Evolutionary conservation across 2,329 filamentous ascomycete genomes (phyloP).

Genomic region (Nemania serpens): DNA sequence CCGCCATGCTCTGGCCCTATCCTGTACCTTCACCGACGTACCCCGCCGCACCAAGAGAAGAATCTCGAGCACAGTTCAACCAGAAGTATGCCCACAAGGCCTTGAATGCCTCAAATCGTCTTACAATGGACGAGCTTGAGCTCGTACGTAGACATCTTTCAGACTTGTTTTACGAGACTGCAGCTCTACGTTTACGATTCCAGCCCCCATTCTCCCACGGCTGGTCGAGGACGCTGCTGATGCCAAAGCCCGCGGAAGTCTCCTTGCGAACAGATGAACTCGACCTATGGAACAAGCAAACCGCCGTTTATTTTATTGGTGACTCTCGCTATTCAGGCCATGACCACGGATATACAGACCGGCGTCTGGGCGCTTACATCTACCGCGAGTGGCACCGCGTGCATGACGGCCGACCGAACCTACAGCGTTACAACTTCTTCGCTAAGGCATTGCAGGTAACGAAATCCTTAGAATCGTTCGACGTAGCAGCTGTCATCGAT

Average conservation of each 20-base stretch:
- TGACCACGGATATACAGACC: constrained; percentile 26
- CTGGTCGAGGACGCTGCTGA: constrained; percentile 26
- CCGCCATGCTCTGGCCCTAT: constrained; percentile 25
- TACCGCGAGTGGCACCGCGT: constrained; percentile 26
- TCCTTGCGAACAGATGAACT: constrained; percentile 22
- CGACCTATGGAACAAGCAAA: constrained; percentile 28
- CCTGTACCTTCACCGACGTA: constrained; percentile 25
- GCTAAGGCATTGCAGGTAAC: constrained; percentile 27
- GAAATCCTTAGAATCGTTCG: constrained; percentile 24
- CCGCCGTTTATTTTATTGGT: constrained; percentile 28
- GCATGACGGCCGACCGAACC: constrained; percentile 25
- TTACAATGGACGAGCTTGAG: constrained; percentile 26
- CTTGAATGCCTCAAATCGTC: constrained; percentile 26
- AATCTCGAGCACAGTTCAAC: constrained; percentile 23
- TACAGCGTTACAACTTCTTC: constrained; percentile 28
- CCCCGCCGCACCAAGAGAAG: constrained; percentile 23
- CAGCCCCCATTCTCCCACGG: constrained; percentile 26
- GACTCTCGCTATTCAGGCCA: constrained; percentile 22
- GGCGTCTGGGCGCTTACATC: constrained; percentile 26
- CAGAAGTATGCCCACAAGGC: constrained; percentile 26
- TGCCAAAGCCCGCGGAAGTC: constrained; percentile 23
- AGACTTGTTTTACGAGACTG: constrained; percentile 27
- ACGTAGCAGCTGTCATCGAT: constrained; percentile 26
- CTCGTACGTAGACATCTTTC: constrained; percentile 28
- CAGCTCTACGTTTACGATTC: constrained; percentile 26